Evolutionary conservation across 768 basidiomycete species (phyloP).

Genomic region (Lactarius akahatsu): DNA sequence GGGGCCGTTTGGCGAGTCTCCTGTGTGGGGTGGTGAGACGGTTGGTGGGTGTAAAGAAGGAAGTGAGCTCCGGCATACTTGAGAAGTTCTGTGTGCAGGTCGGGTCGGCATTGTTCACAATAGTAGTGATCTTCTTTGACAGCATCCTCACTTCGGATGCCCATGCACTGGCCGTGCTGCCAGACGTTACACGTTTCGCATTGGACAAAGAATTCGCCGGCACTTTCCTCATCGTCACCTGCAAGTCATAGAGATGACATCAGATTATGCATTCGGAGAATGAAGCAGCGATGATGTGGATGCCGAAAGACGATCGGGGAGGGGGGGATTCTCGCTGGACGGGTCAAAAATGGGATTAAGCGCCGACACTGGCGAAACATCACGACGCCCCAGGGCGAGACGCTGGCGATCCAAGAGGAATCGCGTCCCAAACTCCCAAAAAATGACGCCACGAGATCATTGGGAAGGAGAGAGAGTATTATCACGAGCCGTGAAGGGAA

Average conservation of each 20-base stretch:
- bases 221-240: slow-evolving; percentile 73
- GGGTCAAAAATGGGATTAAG: slow-evolving; percentile 17
- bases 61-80: slow-evolving; percentile 51
- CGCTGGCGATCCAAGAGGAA: background rate
- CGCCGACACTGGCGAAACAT: slow-evolving; percentile 14
- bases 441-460: background rate
- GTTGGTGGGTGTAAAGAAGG: slow-evolving; percentile 28
- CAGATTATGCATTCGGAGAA: slow-evolving; percentile 31
- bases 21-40: slow-evolving; percentile 39
- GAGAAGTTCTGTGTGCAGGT: slow-evolving; percentile 77
- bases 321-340: background rate
- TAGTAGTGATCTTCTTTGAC: slow-evolving; percentile 82
- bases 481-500: slow-evolving; percentile 20
- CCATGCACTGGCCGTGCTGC: slow-evolving; percentile 98
- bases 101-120: slow-evolving; percentile 91
- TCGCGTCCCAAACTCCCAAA: slow-evolving; percentile 15
- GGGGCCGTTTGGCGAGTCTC: slow-evolving; percentile 64
- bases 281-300: slow-evolving; percentile 9
- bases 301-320: slow-evolving; percentile 14
- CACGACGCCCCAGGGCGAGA: slow-evolving; percentile 13
- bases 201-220: slow-evolving; percentile 95
- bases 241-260: slow-evolving; percentile 29
- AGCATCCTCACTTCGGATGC: slow-evolving; percentile 74
- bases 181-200: slow-evolving; percentile 97
- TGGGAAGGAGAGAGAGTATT: slow-evolving; percentile 3